These are phyloP conservation scores for Malus fusca DNA, from an alignment of 306 rosid genomes.

Conservation along the genomic window DNA sequence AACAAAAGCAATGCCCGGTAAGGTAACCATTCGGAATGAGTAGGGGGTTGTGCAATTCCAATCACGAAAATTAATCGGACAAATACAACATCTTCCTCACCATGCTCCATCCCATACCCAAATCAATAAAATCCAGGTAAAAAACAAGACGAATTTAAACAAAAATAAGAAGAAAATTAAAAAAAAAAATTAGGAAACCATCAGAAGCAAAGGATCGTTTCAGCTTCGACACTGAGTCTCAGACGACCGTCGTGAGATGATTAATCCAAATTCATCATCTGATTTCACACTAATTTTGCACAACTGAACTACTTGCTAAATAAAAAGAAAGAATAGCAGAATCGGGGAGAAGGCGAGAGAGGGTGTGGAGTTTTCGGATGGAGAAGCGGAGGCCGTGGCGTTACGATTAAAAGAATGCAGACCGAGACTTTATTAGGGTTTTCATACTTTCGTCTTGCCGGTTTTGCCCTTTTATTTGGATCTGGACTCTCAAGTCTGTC, in stretches of 20 bases:
- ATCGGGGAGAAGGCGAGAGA: no score
- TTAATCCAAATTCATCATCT: slow-evolving; percentile 44
- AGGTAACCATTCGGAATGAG: slow-evolving; percentile 35
- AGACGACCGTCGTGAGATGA: slow-evolving; percentile 62
- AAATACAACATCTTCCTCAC: slow-evolving; percentile 15
- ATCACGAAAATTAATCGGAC: slow-evolving; percentile 26
- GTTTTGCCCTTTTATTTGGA: background rate
- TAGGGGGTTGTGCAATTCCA: slow-evolving; percentile 26
- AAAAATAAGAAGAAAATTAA: background rate
- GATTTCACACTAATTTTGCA: background rate
- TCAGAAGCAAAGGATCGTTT: slow-evolving; percentile 43
- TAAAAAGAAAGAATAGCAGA: no score
- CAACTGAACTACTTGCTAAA: background rate
- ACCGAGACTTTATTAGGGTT: background rate
- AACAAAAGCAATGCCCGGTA: background rate
- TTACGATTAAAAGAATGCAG: background rate
- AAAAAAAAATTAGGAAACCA: background rate
- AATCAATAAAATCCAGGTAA: background rate
- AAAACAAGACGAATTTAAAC: no score
- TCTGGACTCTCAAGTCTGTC: background rate
- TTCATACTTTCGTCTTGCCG: background rate
- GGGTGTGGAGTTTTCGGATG: background rate
- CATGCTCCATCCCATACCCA: background rate
- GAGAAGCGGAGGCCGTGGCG: no score
- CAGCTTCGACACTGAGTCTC: slow-evolving; percentile 33